Evolutionary conservation across 352 stramenopile genomes (phyloP).

Genomic region (Phytophthora europaea): DNA sequence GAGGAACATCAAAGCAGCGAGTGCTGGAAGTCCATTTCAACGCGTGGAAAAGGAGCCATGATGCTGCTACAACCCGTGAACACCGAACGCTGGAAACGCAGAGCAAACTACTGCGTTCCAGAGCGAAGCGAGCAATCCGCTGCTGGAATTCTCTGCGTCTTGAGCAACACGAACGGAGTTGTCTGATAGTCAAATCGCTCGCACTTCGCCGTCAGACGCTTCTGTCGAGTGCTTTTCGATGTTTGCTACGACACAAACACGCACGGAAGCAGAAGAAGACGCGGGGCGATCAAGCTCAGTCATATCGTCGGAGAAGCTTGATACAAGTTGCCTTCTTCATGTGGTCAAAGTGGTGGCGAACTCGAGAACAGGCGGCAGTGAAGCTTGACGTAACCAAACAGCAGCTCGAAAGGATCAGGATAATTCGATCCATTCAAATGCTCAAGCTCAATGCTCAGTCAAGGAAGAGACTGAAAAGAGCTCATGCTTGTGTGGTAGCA

Average conservation of each 20-base stretch:
- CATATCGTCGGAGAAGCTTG: neutral
- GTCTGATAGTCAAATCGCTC: slow-evolving; percentile 26
- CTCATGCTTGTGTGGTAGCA: slow-evolving; percentile 9
- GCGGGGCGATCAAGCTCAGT: neutral
- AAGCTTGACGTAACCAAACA: slow-evolving; percentile 1
- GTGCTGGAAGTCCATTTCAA: slow-evolving; percentile 33
- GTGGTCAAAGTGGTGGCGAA: slow-evolving; percentile 19
- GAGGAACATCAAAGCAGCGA: slow-evolving; percentile 24
- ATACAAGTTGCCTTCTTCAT: slow-evolving; percentile 2
- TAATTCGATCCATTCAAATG: slow-evolving; percentile 9
- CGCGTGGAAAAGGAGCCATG: slow-evolving; percentile 32
- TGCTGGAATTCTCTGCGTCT: slow-evolving; percentile 12
- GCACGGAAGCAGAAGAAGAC: slow-evolving; percentile 10
- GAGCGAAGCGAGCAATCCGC: slow-evolving; percentile 23
- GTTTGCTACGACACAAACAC: slow-evolving; percentile 9
- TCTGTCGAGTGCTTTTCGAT: slow-evolving; percentile 26
- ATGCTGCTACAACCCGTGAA: neutral
- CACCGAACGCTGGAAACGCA: neutral
- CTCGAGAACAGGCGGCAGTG: neutral
- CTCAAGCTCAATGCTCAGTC: slow-evolving; percentile 13
- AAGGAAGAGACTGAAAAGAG: slow-evolving; percentile 8
- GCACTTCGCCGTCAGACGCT: slow-evolving; percentile 29
- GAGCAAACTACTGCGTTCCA: slow-evolving; percentile 19
- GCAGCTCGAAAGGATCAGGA: slow-evolving; percentile 5
- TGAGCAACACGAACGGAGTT: neutral